Conservation (phyloP, 805 yeast species). For the Blastobotrys parvus region DNA sequence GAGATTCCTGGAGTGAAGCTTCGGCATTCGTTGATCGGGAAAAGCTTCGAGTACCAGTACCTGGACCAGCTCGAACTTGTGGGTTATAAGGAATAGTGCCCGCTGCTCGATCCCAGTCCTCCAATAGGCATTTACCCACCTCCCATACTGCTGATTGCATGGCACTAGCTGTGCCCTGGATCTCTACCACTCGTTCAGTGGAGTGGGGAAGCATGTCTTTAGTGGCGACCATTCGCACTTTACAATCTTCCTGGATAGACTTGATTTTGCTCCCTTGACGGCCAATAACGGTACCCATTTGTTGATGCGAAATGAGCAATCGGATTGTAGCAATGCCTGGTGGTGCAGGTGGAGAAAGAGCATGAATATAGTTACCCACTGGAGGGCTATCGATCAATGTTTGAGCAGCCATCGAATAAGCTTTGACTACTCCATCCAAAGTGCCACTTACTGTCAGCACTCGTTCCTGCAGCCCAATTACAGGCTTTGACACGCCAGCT, state of each 20-base stretch:
- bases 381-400: constrained; percentile 49
- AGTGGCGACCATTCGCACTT: constrained; percentile 79
- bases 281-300: constrained; percentile 85
- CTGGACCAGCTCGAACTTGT: constrained; percentile 20
- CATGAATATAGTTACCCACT: constrained; percentile 44
- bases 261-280: constrained; percentile 75
- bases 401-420: constrained; percentile 61
- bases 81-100: constrained; percentile 58
- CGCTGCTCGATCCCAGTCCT: constrained; percentile 60
- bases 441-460: constrained; percentile 73
- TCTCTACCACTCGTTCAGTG: constrained; percentile 77
- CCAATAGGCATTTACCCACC: constrained; percentile 63
- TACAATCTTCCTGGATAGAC: constrained; percentile 57
- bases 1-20: constrained; percentile 1
- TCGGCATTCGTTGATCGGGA: background rate
- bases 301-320: constrained; percentile 70
- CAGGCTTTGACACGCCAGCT: constrained; percentile 78
- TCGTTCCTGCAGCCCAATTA: constrained; percentile 74
- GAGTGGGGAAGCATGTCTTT: constrained; percentile 75
- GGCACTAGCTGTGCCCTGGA: constrained; percentile 68
- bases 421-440: constrained; percentile 57
- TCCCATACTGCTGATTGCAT: constrained; percentile 50
- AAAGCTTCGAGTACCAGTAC: background rate
- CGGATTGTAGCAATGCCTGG: constrained; percentile 53
- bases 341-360: constrained; percentile 42